Evolutionary conservation across 768 basidiomycete genomes (phyloP), one percentile per base, ranked within the genome.

Genomic region (Bullera alba): DNA sequence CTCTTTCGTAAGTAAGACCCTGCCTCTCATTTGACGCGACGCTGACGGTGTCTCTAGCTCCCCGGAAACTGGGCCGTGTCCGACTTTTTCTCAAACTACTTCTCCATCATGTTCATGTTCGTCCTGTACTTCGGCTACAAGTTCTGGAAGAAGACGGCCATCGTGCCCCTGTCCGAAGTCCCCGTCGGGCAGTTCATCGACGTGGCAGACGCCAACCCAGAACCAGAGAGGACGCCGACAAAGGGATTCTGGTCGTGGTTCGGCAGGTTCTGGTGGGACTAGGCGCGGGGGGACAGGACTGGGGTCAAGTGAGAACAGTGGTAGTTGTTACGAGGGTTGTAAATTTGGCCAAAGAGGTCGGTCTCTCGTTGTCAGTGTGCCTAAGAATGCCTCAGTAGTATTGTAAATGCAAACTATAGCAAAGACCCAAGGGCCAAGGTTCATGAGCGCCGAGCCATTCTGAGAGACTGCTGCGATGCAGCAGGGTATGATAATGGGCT

Each of bases 161-260:
- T 64, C 39, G 57, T 67, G 30, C 50, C 42, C 19, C 37, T 65
- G 8, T 42, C 35, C 12, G 59, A 65, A 26, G 56, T 65, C 7
- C 57, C 53, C 3, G 38, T 59, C 10, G 41, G 21, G 8, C 47
- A 45, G 28, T 57, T 57, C 44, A 54, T 57, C 26, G 38, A 28
- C 30, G 51, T 58, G 22, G 57, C 52, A 12, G 46, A 58, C 7
- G 57, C 52, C 19, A 54, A 58, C 38, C 53, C 53, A 12, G 57
- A 58, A 30, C 22, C 23, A 3, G 38, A 34, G 45, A 42, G 38
- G n/a, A 47, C 22, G 16, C 32, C 39, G 6, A 42, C 25, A 15
- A 57, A 57, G 41, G 57, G 57, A 14, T 27, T 29, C 12, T 22
- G 5, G 17, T 25, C 36, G 4, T 53, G 51, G 56, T 53, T 57